These are phyloP conservation scores for Pisolithus tinctorius DNA, from an alignment of 768 basidiomycete genomes.

Conservation along the genomic window DNA sequence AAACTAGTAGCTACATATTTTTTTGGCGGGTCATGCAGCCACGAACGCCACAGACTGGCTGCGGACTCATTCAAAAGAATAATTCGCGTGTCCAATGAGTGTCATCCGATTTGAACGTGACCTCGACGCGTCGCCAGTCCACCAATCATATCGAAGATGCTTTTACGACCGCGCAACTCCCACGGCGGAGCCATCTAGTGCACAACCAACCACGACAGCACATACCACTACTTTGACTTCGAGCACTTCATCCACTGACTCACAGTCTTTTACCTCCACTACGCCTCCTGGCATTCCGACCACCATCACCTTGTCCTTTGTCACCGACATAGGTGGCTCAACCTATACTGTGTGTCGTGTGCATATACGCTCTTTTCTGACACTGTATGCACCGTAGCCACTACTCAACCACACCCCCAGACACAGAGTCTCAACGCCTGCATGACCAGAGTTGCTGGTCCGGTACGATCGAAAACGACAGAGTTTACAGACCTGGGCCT, in stretches of 20 bases:
- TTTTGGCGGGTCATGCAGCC: background rate
- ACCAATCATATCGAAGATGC: no score
- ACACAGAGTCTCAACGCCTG: conserved; percentile 9
- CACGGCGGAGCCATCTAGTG: background rate
- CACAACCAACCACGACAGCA: conserved; percentile 4
- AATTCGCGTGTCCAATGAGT: background rate
- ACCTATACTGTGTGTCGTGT: conserved; percentile 12
- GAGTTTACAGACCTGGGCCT: no score
- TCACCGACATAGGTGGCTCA: conserved; percentile 11
- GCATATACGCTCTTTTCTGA: background rate
- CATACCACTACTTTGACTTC: background rate
- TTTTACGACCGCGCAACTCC: no score
- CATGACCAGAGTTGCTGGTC: no score
- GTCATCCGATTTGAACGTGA: background rate
- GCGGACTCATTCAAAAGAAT: background rate
- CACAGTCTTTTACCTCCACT: conserved; percentile 1
- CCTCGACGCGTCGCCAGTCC: background rate
- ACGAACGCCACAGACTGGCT: no score
- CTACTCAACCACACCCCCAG: conserved; percentile 5
- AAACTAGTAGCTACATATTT: no score
- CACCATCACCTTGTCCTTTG: conserved; percentile 15
- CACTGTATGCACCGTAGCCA: background rate
- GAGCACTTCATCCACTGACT: background rate
- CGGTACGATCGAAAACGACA: no score
- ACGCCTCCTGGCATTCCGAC: conserved; percentile 8